These are phyloP conservation scores for Moesziomyces antarcticus DNA, from an alignment of 1,284 basidiomycete genomes.

Conservation along the genomic window DNA sequence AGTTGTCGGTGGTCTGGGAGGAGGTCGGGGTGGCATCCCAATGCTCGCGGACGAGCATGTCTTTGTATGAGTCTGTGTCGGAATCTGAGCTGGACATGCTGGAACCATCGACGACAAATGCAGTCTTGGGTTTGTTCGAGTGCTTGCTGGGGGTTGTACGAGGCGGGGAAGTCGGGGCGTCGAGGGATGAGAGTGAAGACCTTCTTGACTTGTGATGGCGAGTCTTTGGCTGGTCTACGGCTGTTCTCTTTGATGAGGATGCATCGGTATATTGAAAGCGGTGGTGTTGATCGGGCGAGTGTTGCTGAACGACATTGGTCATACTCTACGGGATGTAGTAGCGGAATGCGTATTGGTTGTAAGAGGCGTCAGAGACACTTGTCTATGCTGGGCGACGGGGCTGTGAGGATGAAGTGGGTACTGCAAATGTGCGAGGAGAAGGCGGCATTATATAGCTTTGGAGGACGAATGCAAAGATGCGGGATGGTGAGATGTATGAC, in stretches of 20 bases:
- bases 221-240: neutral
- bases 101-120: slow-evolving; percentile 4
- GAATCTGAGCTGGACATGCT: slow-evolving; percentile 12
- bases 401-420: too few species aligned
- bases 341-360: too few species aligned
- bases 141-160: neutral
- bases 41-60: neutral
- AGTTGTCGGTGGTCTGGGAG: slow-evolving; percentile 1
- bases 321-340: too few species aligned
- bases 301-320: too few species aligned
- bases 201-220: neutral
- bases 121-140: neutral
- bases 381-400: too few species aligned
- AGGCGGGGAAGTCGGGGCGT: neutral
- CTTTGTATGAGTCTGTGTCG: slow-evolving; percentile 10
- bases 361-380: too few species aligned
- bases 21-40: slow-evolving; percentile 12
- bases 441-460: too few species aligned
- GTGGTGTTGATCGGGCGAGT: neutral
- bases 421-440: too few species aligned
- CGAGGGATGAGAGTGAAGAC: neutral
- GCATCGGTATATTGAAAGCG: neutral
- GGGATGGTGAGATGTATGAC: too few species aligned
- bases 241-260: neutral
- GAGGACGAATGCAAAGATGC: too few species aligned